phyloP scores from a whole-genome alignment of 2,329 filamentous ascomycete species.

The Aspergillus quadrilineatus region DNA sequence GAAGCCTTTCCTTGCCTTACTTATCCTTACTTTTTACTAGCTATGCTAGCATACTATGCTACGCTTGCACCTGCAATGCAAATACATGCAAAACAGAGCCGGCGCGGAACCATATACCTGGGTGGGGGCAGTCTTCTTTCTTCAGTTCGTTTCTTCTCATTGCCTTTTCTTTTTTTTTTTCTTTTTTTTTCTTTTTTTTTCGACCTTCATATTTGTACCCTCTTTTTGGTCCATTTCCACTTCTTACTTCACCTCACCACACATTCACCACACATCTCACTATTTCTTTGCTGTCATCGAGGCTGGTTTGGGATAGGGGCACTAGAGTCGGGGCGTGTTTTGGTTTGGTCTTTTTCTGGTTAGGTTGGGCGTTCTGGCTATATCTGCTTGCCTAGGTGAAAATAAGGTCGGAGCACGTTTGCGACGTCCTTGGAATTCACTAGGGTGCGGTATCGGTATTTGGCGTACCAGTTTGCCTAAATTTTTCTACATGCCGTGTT shows the following conservation, averaged over 20 bases:
- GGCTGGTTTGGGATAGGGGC: constrained; percentile 8
- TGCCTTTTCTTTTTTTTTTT: neutral
- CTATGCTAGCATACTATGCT: neutral
- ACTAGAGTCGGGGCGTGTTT: constrained; percentile 12
- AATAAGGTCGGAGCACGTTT: neutral
- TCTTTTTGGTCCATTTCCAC: neutral
- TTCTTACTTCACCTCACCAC: constrained; percentile 7
- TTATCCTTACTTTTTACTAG: neutral
- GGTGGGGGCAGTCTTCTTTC: constrained; percentile 1
- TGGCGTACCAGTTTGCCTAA: too few species aligned
- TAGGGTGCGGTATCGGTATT: neutral
- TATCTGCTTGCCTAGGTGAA: neutral
- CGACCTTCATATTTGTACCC: neutral
- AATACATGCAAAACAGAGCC: constrained; percentile 1
- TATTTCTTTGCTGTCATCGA: constrained; percentile 2
- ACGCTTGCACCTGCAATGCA: neutral
- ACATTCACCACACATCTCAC: neutral
- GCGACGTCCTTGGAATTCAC: neutral
- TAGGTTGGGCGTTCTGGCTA: neutral
- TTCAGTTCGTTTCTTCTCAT: neutral
- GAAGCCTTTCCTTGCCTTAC: too few species aligned
- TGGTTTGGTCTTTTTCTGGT: constrained; percentile 1
- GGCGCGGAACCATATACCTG: constrained; percentile 4
- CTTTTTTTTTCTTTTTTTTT: neutral
- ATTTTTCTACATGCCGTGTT: neutral